Evolutionary conservation across 2,329 filamentous ascomycete species (phyloP), one percentile per base, ranked within the genome.

Genomic region (Aspergillus luchuensis): DNA sequence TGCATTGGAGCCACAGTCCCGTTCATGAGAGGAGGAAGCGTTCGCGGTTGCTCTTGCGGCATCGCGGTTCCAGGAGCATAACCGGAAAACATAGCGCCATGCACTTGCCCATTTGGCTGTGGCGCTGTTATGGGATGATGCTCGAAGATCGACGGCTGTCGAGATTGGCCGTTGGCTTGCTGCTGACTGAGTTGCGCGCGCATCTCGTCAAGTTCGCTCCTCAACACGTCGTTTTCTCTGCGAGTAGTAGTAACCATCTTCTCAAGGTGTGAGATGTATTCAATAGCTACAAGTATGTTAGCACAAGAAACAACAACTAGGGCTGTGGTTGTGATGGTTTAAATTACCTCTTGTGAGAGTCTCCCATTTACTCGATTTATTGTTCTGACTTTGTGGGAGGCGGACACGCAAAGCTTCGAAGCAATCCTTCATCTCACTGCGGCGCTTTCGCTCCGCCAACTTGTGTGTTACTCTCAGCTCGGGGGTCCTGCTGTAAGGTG

Each of bases 311-410:
- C 47, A 30, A 11, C 11, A 2, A 17, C 7, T 28, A 11, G 21
- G 47, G 7, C 10, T 36, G 33, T 36, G 33, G 15, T 13, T 30
- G 15, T 2, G 13, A 49, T 49, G 4, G 25, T 10, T 8, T 10
- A 28, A 28, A 56, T 68, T 71, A 80, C 79, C 78, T 74, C 78
- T 71, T 23, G 79, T 81, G 19, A 82, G 66, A 1, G 80, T 82
- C 64, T 82, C 80, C 80, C 80, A 82, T 71, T 82, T 82, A 69
- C 80, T 82, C 7, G 80, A 82, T 64, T 82, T 82, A 67, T 80
- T 81, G 63, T 78, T 80, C 64, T 81, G 79, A 57, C 71, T 76
- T 15, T 78, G 72, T 4, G 80, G 80, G 1, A 82, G 72, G 30
- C 78, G 76, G 39, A 74, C 67, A 30, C 80, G 75, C 47, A 82